These are phyloP conservation scores for Prunus padus DNA, from an alignment of 306 rosid genomes.

Conservation along the genomic window DNA sequence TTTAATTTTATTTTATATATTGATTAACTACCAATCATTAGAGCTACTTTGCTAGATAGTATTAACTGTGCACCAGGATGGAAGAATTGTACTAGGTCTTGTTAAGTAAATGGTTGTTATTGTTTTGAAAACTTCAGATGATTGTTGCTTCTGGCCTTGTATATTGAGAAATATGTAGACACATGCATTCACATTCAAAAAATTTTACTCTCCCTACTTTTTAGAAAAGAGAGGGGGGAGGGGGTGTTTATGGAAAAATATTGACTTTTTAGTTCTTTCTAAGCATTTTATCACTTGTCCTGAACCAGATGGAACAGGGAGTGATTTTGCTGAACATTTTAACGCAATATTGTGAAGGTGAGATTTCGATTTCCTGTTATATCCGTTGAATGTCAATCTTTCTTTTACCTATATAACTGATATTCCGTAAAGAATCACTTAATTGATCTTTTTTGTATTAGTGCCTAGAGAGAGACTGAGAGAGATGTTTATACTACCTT, in stretches of 20 bases:
- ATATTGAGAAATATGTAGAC: not conserved
- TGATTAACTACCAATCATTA: not conserved
- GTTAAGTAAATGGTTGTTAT: not conserved
- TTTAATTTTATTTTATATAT: not conserved
- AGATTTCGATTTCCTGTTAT: conserved; percentile 11
- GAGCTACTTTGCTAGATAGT: not conserved
- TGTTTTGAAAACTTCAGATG: not conserved
- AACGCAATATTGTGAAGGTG: conserved; percentile 41
- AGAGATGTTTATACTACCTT: not conserved
- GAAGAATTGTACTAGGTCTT: not conserved
- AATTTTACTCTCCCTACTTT: not conserved
- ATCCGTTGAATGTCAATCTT: not conserved
- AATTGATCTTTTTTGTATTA: not conserved
- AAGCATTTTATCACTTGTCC: not conserved
- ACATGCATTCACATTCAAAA: not conserved
- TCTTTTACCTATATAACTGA: not conserved
- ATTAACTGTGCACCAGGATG: not conserved
- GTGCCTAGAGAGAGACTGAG: not conserved
- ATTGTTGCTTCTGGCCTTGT: not conserved
- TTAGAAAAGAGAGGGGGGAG: not conserved
- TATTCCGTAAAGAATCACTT: not conserved
- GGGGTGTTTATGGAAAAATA: not conserved
- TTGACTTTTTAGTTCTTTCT: not conserved
- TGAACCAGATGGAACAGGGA: conserved; percentile 40
- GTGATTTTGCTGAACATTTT: conserved; percentile 38